Conservation (phyloP, 2,329 filamentous ascomycete genomes). For the Blumeriella jaapii region DNA sequence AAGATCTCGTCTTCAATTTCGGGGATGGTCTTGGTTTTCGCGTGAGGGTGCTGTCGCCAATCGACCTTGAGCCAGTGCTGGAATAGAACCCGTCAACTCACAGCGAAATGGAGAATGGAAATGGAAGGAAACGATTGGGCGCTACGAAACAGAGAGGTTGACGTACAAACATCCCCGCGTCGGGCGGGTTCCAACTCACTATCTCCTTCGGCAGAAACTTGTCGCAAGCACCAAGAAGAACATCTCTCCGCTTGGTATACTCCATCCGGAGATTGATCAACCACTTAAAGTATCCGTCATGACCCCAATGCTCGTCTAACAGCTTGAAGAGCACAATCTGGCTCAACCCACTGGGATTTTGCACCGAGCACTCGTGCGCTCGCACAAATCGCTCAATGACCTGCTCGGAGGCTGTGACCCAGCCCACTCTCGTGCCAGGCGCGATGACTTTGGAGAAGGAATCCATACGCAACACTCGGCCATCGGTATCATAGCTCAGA, state of each 20-base stretch:
- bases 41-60: slow-evolving; percentile 52
- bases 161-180: slow-evolving; percentile 90
- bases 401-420: slow-evolving; percentile 81
- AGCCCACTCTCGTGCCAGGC: slow-evolving; percentile 72
- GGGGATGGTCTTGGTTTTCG: slow-evolving; percentile 39
- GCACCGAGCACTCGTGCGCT: slow-evolving; percentile 63
- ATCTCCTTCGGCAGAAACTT: slow-evolving; percentile 61
- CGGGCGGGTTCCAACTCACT: slow-evolving; percentile 68
- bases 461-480: slow-evolving; percentile 80
- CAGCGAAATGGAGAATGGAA: no score
- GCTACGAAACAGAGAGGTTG: neutral
- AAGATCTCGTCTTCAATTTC: slow-evolving; percentile 84
- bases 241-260: slow-evolving; percentile 71
- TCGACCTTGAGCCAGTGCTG: slow-evolving; percentile 56
- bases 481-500: slow-evolving; percentile 72
- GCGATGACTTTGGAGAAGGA: slow-evolving; percentile 88
- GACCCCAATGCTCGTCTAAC: slow-evolving; percentile 89
- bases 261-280: slow-evolving; percentile 68
- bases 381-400: slow-evolving; percentile 72
- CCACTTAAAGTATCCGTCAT: slow-evolving; percentile 82
- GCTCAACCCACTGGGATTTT: slow-evolving; percentile 75
- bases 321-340: slow-evolving; percentile 82
- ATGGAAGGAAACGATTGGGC: no score
- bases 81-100: neutral
- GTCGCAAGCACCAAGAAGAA: slow-evolving; percentile 70